These are phyloP conservation scores for Sugiyamaella boreocaroliniensis DNA, from an alignment of 805 yeast genomes.

Conservation along the genomic window DNA sequence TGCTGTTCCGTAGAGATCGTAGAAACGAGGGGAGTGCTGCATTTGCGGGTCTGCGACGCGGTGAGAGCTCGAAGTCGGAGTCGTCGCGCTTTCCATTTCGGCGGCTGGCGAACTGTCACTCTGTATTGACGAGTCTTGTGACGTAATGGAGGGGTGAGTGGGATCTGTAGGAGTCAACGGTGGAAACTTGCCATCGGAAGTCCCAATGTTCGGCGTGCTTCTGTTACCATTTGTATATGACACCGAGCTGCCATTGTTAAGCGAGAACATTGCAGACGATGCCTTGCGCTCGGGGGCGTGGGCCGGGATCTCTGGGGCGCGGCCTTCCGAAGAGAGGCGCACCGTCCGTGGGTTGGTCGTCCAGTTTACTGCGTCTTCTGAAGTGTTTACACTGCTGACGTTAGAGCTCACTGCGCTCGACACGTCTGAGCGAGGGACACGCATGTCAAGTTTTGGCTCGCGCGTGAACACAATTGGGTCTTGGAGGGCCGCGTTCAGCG, in stretches of 20 bases:
- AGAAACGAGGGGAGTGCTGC: conserved; percentile 4
- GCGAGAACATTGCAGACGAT: not conserved
- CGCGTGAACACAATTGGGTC: conserved; percentile 6
- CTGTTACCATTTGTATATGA: not conserved
- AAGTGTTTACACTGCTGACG: not conserved
- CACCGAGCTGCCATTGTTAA: not conserved
- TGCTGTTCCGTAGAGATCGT: conserved; percentile 3
- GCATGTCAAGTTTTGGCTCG: not conserved
- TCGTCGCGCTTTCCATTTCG: not conserved
- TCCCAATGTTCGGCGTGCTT: not conserved
- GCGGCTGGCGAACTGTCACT: not conserved
- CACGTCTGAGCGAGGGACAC: not conserved
- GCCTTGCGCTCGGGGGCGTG: not conserved
- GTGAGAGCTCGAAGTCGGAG: not conserved
- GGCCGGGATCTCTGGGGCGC: not conserved
- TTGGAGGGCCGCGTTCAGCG: not conserved
- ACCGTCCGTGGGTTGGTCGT: not conserved
- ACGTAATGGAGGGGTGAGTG: not conserved
- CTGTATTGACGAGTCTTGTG: not conserved
- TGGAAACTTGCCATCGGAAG: not conserved
- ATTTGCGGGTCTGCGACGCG: not conserved
- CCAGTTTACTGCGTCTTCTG: not conserved
- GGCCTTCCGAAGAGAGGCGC: not conserved
- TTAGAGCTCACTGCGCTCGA: not conserved
- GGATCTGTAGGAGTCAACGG: not conserved